Conservation (phyloP, 768 basidiomycete species). For the Pleurotus cornucopiae region DNA sequence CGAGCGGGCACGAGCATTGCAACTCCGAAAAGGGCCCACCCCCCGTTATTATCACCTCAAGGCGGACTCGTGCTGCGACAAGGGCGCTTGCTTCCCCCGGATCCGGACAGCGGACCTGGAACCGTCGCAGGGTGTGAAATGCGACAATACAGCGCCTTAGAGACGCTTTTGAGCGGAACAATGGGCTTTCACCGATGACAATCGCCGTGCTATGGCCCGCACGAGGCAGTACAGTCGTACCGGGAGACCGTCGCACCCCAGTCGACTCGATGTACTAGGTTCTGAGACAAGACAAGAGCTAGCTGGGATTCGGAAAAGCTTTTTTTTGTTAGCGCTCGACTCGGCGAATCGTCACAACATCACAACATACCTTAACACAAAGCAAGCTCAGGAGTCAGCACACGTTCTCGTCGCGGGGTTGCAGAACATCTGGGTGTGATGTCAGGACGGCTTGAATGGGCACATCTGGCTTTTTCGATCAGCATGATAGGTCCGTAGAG, state of each 20-base stretch:
- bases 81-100: neutral
- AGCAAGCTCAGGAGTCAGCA: neutral
- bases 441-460: neutral
- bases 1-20: neutral
- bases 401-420: constrained; percentile 1
- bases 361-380: neutral
- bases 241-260: no score
- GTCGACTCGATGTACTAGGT: no score
- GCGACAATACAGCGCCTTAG: constrained; percentile 7
- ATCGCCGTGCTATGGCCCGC: neutral
- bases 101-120: constrained; percentile 4
- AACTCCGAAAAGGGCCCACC: constrained; percentile 4
- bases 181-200: constrained; percentile 1
- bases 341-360: neutral
- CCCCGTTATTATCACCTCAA: constrained; percentile 8
- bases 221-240: no score
- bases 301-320: no score
- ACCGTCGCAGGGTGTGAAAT: neutral
- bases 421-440: neutral
- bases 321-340: no score
- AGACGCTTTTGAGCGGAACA: neutral
- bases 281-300: no score
- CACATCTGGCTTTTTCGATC: neutral
- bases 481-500: no score
- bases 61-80: neutral